These are phyloP conservation scores for Castanospermum australe DNA, from an alignment of 306 rosid species.

Conservation along the genomic window DNA sequence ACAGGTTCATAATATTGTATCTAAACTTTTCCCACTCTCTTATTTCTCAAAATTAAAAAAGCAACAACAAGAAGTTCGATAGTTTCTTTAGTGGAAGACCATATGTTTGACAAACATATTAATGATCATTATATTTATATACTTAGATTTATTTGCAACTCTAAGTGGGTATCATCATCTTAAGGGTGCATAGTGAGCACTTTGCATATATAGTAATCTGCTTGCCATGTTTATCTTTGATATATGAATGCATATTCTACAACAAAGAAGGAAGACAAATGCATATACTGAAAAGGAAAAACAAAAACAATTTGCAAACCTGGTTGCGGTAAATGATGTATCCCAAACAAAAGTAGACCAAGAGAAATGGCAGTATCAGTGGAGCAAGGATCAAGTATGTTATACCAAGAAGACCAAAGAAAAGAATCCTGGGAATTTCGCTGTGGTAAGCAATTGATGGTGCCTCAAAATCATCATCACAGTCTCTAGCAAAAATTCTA, in stretches of 20 bases:
- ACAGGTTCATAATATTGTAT: neutral
- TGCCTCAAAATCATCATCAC: conserved; percentile 52
- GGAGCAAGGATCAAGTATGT: conserved; percentile 90
- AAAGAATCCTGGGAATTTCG: conserved; percentile 61
- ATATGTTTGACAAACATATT: neutral
- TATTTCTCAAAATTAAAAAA: neutral
- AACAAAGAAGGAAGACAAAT: neutral
- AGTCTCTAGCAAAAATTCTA: conserved; percentile 41
- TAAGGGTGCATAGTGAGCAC: neutral
- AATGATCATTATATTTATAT: neutral
- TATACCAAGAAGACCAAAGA: conserved; percentile 86
- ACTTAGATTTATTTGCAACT: conserved; percentile 3
- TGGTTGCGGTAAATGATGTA: conserved; percentile 87
- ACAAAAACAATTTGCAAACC: conserved; percentile 41
- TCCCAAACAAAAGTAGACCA: conserved; percentile 67
- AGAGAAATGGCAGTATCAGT: conserved; percentile 83
- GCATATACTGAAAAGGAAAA: neutral
- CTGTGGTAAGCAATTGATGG: conserved; percentile 68
- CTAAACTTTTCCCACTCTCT: neutral
- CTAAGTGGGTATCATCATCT: neutral
- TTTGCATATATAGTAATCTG: neutral
- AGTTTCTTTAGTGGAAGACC: neutral
- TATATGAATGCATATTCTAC: neutral
- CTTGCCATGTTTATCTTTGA: neutral
- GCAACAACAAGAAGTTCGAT: neutral